Evolutionary conservation across 176 grass and related monocot genomes (phyloP).

Genomic region (Musa schizocarpa): DNA sequence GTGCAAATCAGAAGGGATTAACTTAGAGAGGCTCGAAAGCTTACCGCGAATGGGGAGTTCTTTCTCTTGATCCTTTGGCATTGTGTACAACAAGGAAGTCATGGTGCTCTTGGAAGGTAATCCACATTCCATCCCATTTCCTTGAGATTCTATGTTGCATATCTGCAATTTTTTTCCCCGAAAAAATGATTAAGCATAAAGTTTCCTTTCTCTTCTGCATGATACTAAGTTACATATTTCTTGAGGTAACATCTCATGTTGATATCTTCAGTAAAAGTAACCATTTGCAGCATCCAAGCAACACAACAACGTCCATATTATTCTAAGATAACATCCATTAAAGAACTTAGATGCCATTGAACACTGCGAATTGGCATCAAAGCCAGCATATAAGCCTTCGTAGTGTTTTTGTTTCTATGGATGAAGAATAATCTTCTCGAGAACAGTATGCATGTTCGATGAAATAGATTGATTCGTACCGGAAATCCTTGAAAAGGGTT

Average conservation of each 20-base stretch:
- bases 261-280: too few species aligned
- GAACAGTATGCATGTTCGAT: background rate
- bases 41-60: constrained; percentile 35
- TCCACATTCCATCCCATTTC: constrained; percentile 24
- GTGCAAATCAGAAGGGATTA: constrained; percentile 1
- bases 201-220: too few species aligned
- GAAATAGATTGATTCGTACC: constrained; percentile 13
- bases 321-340: too few species aligned
- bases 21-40: background rate
- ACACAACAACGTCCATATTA: too few species aligned
- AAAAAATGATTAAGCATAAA: too few species aligned
- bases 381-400: too few species aligned
- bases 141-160: background rate
- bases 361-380: too few species aligned
- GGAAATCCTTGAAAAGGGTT: constrained; percentile 38
- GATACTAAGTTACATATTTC: too few species aligned
- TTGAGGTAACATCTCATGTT: too few species aligned
- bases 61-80: constrained; percentile 33
- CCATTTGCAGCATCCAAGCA: too few species aligned
- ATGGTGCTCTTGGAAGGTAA: constrained; percentile 29
- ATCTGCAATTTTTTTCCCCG: background rate
- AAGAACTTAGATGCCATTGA: too few species aligned
- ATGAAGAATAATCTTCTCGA: constrained; percentile 4
- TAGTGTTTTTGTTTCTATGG: too few species aligned
- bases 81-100: constrained; percentile 34